Conservation (phyloP, 1,139 yeast genomes). For the Blastobotrys arbuscula region DNA sequence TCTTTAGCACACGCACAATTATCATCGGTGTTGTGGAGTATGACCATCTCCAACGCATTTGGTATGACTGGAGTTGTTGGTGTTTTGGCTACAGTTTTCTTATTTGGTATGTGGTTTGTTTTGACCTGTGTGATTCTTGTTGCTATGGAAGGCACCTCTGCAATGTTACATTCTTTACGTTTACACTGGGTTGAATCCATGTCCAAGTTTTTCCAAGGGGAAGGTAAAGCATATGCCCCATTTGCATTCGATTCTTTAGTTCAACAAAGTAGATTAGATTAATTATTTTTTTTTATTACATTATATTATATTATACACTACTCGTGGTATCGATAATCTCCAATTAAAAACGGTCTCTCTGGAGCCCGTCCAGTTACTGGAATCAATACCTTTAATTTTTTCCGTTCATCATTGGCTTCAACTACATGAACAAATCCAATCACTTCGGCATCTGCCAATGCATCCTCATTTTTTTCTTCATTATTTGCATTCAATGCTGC, state of each 20-base stretch:
- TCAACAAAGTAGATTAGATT: slow-evolving; percentile 5
- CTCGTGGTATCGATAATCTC: slow-evolving; percentile 56
- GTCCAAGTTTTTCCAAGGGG: slow-evolving; percentile 97
- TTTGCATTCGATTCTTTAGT: slow-evolving; percentile 46
- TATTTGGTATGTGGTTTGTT: slow-evolving; percentile 93
- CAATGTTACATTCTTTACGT: slow-evolving; percentile 95
- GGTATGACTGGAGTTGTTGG: slow-evolving; percentile 67
- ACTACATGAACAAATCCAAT: slow-evolving; percentile 58
- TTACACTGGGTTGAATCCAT: slow-evolving; percentile 99
- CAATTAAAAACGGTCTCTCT: slow-evolving; percentile 55
- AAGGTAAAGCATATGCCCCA: slow-evolving; percentile 84
- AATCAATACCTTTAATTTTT: slow-evolving; percentile 64
- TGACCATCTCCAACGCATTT: slow-evolving; percentile 87
- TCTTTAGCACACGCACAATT: slow-evolving; percentile 96
- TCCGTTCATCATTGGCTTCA: slow-evolving; percentile 62
- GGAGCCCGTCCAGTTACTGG: slow-evolving; percentile 91
- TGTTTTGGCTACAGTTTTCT: slow-evolving; percentile 60
- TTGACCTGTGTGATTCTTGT: slow-evolving; percentile 88
- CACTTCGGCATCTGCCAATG: slow-evolving; percentile 53
- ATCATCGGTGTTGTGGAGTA: slow-evolving; percentile 89
- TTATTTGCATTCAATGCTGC: slow-evolving; percentile 63
- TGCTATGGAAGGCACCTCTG: slow-evolving; percentile 97
- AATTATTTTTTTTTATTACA: not conserved
- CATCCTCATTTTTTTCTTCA: slow-evolving; percentile 43
- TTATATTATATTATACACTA: not conserved